Conservation (phyloP, 2,329 filamentous ascomycete genomes). For the Sporothrix pseudoabietina region DNA sequence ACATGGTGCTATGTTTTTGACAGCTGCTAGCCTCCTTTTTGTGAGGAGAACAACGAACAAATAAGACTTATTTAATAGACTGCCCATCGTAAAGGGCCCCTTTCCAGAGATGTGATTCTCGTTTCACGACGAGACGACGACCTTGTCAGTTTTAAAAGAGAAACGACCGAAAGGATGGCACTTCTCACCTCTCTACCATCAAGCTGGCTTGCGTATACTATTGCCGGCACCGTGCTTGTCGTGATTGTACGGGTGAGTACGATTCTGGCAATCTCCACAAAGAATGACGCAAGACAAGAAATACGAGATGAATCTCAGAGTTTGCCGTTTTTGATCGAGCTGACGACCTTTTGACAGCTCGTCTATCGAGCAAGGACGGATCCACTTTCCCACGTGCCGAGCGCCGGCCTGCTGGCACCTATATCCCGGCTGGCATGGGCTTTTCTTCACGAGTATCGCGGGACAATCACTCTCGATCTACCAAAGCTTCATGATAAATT, state of each 20-base stretch:
- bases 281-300: background rate
- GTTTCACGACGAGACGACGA: background rate
- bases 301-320: background rate
- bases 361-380: background rate
- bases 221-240: background rate
- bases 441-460: conserved; percentile 27
- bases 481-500: conserved; percentile 21
- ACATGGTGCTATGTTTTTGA: background rate
- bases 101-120: background rate
- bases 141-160: background rate
- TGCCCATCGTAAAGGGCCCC: background rate
- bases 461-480: conserved; percentile 29
- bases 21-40: background rate
- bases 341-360: background rate
- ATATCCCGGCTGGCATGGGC: conserved; percentile 28
- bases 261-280: background rate
- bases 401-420: conserved; percentile 23
- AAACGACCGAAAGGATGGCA: background rate
- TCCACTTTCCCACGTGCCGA: conserved; percentile 15
- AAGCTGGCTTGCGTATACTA: background rate
- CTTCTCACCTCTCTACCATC: background rate
- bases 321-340: background rate
- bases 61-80: background rate
- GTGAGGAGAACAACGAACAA: background rate
- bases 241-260: conserved; percentile 2